Base-by-base conservation (phyloP, 192 early-diverging fungal species). In the Diversispora eburnea region DNA sequence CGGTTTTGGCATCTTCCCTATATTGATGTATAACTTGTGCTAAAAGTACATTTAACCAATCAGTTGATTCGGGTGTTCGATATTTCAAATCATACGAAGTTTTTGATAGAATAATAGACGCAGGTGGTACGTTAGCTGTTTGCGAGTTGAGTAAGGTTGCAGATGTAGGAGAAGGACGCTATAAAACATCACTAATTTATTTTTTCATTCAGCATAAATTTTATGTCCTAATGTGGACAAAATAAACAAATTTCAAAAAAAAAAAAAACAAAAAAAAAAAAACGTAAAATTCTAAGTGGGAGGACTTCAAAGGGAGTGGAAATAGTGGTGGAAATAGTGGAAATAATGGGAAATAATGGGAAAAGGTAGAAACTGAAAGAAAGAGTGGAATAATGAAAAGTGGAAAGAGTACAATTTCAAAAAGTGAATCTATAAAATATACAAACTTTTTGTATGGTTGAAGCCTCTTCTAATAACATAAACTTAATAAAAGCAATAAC, bases 1-100 rank as follows among this genome's bases (percentile, higher is more conserved):
- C 86, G 47, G 93, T 84, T 17, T 84, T 84, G 15, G 83, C 86
- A 74, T 95, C 91, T 49, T 87, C 85, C 43, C 94, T 77, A 75
- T 91, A 94, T 47, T 87, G 85, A 33, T 87, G 80, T 58, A 95
- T 88, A 3, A 87, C 81, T 76, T 94, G 92, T 9, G 88, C 94
- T 20, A 93, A 48, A 39, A 95, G 56, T 3, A 94, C 91, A 74
- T 92, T 94, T 49, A 95, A 80, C 94, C 94, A 95, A 49, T 92
- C 92, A 39, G 88, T 86, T 20, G 89, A 86, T 76, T 95, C 94
- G 1, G 85, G 83, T 17, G 80, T 72, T 46, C 85, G 86, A 56
- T 84, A 80, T 25, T 82, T 68, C 20, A 84, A 59, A 64, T 88
- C 85, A 67, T 88, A 86, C 20, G 84, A 79, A 10, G 83, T 88